A percentile compares a stretch with the other conserved stretches of the same genome.
phyloP scores from a whole-genome alignment of 2,329 filamentous ascomycete genomes.

The Paracoccidioides lutzii region DNA sequence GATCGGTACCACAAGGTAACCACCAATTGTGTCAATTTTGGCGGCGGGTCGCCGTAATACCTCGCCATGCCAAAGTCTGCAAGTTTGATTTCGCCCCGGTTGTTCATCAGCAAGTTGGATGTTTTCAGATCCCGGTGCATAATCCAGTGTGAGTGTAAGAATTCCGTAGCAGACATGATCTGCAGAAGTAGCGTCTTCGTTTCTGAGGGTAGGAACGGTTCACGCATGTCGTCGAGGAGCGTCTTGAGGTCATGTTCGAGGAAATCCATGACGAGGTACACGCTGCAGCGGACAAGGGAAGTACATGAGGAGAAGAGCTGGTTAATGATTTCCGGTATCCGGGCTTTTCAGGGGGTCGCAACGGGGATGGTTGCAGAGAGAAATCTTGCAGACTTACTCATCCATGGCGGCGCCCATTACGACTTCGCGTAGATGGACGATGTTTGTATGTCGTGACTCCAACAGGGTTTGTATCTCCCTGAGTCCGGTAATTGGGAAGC shows the following conservation, averaged over 20 bases:
- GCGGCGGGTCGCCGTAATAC: constrained; percentile 65
- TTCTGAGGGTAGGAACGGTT: constrained; percentile 85
- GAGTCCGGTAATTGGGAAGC: constrained; percentile 81
- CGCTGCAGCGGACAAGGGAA: constrained; percentile 38
- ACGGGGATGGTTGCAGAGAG: background rate
- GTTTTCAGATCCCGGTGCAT: constrained; percentile 90
- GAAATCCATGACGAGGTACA: constrained; percentile 94
- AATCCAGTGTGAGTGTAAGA: constrained; percentile 82
- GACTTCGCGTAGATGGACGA: constrained; percentile 71
- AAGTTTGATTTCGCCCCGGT: constrained; percentile 86
- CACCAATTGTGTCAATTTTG: constrained; percentile 77
- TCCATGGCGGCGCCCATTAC: constrained; percentile 57
- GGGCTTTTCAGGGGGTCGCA: constrained; percentile 23
- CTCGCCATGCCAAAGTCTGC: constrained; percentile 98
- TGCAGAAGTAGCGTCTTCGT: constrained; percentile 82
- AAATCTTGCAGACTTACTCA: constrained; percentile 35
- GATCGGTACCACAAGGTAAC: constrained; percentile 95
- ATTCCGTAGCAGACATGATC: constrained; percentile 64
- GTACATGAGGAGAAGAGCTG: constrained; percentile 11
- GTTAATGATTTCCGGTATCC: constrained; percentile 26
- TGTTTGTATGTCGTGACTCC: constrained; percentile 66
- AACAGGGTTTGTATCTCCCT: constrained; percentile 87
- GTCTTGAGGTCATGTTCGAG: constrained; percentile 93
- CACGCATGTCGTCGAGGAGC: constrained; percentile 83
- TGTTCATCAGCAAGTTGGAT: constrained; percentile 86